Evolutionary conservation across 2,329 filamentous ascomycete genomes (phyloP).

Genomic region (Calonectria henricotiae): DNA sequence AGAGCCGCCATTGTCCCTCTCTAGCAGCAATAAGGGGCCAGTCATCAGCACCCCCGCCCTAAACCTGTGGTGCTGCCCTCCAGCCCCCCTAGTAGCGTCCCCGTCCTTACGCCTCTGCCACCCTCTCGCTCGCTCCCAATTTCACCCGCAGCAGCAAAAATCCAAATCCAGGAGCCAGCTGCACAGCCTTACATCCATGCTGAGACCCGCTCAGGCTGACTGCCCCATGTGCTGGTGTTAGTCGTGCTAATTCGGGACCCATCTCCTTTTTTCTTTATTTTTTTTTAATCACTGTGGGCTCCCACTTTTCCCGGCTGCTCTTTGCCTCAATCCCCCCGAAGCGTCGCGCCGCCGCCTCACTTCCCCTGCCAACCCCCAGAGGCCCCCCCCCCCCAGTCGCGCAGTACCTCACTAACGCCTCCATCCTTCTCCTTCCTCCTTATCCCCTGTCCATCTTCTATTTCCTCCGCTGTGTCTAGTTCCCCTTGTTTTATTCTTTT

Average conservation of each 20-base stretch:
- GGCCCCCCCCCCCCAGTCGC: slow-evolving; percentile 15
- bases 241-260: slow-evolving; percentile 19
- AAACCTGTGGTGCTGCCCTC: slow-evolving; percentile 11
- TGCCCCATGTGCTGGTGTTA: slow-evolving; percentile 22
- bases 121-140: slow-evolving; percentile 1
- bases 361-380: slow-evolving; percentile 21
- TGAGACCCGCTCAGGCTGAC: slow-evolving; percentile 26
- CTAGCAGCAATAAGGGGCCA: slow-evolving; percentile 19
- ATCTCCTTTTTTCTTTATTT: slow-evolving; percentile 28
- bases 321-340: slow-evolving; percentile 5
- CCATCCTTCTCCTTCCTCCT: slow-evolving; percentile 46
- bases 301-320: slow-evolving; percentile 27
- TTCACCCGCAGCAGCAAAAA: slow-evolving; percentile 17
- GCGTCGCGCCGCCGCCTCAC: slow-evolving; percentile 24
- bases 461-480: slow-evolving; percentile 22
- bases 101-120: slow-evolving; percentile 15
- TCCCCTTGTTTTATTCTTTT: slow-evolving; percentile 35
- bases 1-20: slow-evolving; percentile 17
- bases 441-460: slow-evolving; percentile 39
- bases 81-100: slow-evolving; percentile 19
- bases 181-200: slow-evolving; percentile 30
- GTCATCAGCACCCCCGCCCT: slow-evolving; percentile 19
- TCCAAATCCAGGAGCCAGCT: slow-evolving; percentile 10
- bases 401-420: slow-evolving; percentile 27
- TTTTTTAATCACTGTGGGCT: slow-evolving; percentile 37